Evolutionary conservation across 306 rosid species (phyloP).

Genomic region (Echinosophora koreensis): DNA sequence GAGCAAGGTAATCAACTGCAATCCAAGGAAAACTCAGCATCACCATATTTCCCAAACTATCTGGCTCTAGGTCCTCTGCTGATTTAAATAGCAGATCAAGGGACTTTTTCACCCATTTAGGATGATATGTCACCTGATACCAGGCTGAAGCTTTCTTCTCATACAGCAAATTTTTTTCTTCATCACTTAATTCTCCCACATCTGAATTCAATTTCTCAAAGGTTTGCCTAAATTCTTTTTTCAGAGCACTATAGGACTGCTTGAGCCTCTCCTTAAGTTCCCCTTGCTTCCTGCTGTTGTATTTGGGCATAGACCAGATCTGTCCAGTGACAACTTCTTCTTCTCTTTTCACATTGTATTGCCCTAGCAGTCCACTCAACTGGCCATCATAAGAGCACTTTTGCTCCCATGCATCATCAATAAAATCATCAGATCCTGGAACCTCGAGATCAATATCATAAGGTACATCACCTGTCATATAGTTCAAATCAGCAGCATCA

Average conservation of each 20-base stretch:
- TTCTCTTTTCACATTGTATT: constrained; percentile 82
- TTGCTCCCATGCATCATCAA: constrained; percentile 71
- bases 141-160: constrained; percentile 89
- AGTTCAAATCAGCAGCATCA: constrained; percentile 49
- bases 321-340: constrained; percentile 91
- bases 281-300: constrained; percentile 84
- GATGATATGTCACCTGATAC: constrained; percentile 90
- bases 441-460: constrained; percentile 73
- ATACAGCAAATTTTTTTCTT: constrained; percentile 65
- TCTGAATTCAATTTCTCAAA: constrained; percentile 66
- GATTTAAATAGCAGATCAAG: constrained; percentile 48
- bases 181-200: constrained; percentile 62
- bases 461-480: constrained; percentile 49
- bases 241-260: constrained; percentile 79
- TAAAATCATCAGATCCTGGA: constrained; percentile 65
- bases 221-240: constrained; percentile 75
- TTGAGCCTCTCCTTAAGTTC: constrained; percentile 92
- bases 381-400: constrained; percentile 82
- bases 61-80: constrained; percentile 50
- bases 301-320: constrained; percentile 94
- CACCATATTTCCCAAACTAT: constrained; percentile 44
- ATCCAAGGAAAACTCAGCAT: constrained; percentile 93
- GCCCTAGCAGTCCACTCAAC: constrained; percentile 70
- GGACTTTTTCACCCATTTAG: constrained; percentile 67
- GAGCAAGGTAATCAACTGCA: constrained; percentile 80